Evolutionary conservation across 2,329 filamentous ascomycete species (phyloP).

Genomic region (Lachnellula subtilissima): DNA sequence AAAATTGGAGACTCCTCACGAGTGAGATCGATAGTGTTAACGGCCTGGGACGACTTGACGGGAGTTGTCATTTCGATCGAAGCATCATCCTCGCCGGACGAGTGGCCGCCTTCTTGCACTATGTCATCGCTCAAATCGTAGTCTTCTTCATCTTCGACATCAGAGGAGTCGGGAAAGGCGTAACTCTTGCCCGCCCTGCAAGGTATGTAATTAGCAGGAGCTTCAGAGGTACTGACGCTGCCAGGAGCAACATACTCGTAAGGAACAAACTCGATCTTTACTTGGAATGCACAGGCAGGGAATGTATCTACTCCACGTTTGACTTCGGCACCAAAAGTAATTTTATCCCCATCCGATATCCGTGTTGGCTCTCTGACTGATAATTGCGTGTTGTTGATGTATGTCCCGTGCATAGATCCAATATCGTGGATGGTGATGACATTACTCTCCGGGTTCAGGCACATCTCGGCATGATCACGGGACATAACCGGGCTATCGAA

Average conservation of each 20-base stretch:
- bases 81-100: slow-evolving; percentile 24
- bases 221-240: background rate
- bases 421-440: slow-evolving; percentile 51
- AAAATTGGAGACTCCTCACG: slow-evolving; percentile 23
- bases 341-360: slow-evolving; percentile 33
- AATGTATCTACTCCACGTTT: slow-evolving; percentile 41
- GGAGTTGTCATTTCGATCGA: slow-evolving; percentile 21
- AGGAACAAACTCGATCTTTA: slow-evolving; percentile 22
- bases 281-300: slow-evolving; percentile 27
- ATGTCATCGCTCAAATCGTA: slow-evolving; percentile 25
- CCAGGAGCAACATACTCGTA: slow-evolving; percentile 23
- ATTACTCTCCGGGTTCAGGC: slow-evolving; percentile 39
- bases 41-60: slow-evolving; percentile 15
- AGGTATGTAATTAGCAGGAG: slow-evolving; percentile 3
- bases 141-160: slow-evolving; percentile 28
- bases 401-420: slow-evolving; percentile 59
- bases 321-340: slow-evolving; percentile 47
- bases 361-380: slow-evolving; percentile 23
- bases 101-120: slow-evolving; percentile 13
- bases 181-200: slow-evolving; percentile 20
- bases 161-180: slow-evolving; percentile 26
- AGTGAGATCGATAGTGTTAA: slow-evolving; percentile 29
- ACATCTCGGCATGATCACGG: slow-evolving; percentile 57
- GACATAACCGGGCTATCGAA: slow-evolving; percentile 71
- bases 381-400: slow-evolving; percentile 44